phyloP scores from a whole-genome alignment of 352 stramenopile genomes.

The Discostella stelligera region DNA sequence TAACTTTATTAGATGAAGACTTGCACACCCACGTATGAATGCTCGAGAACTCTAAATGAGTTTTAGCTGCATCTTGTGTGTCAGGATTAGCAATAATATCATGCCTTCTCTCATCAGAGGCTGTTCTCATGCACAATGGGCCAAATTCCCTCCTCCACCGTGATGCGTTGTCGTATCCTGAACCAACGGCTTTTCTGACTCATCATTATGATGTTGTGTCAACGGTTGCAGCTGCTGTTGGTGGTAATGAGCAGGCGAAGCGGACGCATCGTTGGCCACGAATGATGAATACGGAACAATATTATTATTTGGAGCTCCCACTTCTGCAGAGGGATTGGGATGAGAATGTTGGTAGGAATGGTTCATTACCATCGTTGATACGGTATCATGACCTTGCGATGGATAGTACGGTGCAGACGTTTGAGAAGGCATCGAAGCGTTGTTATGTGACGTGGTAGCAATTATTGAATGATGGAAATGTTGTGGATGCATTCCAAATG shows the following conservation, averaged over 20 bases:
- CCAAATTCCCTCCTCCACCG: constrained; percentile 50
- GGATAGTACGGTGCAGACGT: not conserved
- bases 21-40: too few species aligned
- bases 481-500: not conserved
- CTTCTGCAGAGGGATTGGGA: not conserved
- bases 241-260: not conserved
- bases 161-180: constrained; percentile 19
- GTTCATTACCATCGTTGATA: constrained; percentile 3
- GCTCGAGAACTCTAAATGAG: too few species aligned
- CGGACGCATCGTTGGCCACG: not conserved
- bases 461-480: not conserved
- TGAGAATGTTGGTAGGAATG: constrained; percentile 7
- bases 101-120: too few species aligned
- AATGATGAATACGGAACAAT: not conserved
- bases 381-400: not conserved
- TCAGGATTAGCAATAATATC: too few species aligned
- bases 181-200: constrained; percentile 15
- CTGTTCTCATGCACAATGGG: constrained; percentile 48
- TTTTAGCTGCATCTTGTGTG: too few species aligned
- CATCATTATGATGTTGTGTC: not conserved
- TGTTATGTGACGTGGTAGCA: not conserved
- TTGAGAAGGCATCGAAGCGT: not conserved
- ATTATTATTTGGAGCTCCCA: constrained; percentile 2
- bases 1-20: too few species aligned
- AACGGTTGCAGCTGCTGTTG: constrained; percentile 1